Evolutionary conservation across 2,329 filamentous ascomycete species (phyloP), one percentile per base, ranked within the genome.

Genomic region (Fusarium denticulatum): DNA sequence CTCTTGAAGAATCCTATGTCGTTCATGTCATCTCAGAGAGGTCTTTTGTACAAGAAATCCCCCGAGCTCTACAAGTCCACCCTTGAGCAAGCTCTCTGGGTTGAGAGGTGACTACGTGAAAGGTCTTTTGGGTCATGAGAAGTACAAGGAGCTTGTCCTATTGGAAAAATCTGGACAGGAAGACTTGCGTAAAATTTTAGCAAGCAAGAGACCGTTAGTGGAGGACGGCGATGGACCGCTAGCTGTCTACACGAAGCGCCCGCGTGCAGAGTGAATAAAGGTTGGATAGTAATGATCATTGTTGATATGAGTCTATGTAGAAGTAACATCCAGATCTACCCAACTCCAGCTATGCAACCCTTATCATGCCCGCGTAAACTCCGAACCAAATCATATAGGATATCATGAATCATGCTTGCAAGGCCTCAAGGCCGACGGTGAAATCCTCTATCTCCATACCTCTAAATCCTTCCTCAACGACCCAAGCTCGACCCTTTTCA

Each of bases 381-480:
- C 58, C 71, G 30, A 57, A 50, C 24, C 16, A 18, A 47, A 37
- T 62, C 14, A 37, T 37, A 30, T 26, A 24, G 49, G 49, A 37
- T 30, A 42, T 49, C 39, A 49, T 30, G 20, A 15, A 42, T 77
- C 37, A 77, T 60, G 46, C 69, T 43, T 74, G 67, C 64, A 78
- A 49, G 30, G 74, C 76, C 39, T 79, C 71, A 32, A 78, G 53
- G 4, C 73, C 75, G n/a, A 66, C 58, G 2, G 70, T 69, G 42
- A 79, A 72, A n/a, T 73, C 78, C 28, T 83, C 82, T 3, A 86
- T 76, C 66, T 96, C 93, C 60, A 97, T 81, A 0, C 92, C 93
- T 71, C 87, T 87, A 78, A 97, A 97, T 0, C 95, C 95, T 53
- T 98, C 95, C 81, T 98, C 95, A 0, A 97, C 93, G 2, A 88